Evolutionary conservation across 139 green algal species (phyloP).

Genomic region (Chlorella ohadii): DNA sequence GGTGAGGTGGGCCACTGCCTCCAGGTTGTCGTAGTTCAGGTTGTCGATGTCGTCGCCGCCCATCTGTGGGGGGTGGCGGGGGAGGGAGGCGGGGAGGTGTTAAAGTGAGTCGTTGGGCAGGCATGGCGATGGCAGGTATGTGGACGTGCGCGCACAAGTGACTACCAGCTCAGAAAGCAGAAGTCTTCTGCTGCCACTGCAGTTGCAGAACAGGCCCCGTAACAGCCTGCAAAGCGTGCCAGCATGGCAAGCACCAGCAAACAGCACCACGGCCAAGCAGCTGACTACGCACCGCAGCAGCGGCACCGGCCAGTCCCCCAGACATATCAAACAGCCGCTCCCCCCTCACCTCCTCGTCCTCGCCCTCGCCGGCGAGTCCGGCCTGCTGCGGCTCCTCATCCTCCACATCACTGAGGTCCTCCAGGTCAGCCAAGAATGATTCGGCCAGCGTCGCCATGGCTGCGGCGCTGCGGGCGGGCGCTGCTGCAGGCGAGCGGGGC

Average conservation of each 20-base stretch:
- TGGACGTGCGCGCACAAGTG: too few relatives aligned
- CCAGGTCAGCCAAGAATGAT: conserved; percentile 94
- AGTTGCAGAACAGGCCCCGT: too few relatives aligned
- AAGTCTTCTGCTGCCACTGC: too few relatives aligned
- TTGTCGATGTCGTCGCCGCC: conserved; percentile 65
- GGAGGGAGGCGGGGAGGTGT: not conserved
- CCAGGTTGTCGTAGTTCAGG: conserved; percentile 81
- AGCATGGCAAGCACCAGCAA: too few relatives aligned
- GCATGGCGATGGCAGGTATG: not conserved
- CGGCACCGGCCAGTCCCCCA: too few relatives aligned
- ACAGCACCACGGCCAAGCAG: too few relatives aligned
- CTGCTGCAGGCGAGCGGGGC: not conserved
- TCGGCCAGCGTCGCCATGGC: conserved; percentile 85
- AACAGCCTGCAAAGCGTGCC: too few relatives aligned
- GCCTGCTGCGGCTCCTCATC: conserved; percentile 55
- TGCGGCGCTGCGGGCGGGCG: not conserved
- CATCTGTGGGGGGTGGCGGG: conserved; percentile 30
- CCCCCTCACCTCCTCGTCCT: conserved; percentile 34
- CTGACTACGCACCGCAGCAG: too few relatives aligned
- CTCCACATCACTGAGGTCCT: conserved; percentile 92
- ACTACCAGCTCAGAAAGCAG: too few relatives aligned
- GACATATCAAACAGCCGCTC: too few relatives aligned
- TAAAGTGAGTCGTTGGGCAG: too few relatives aligned
- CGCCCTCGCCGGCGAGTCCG: conserved; percentile 41
- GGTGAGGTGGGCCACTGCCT: conserved; percentile 75